These are phyloP conservation scores for Alternaria infectoria DNA, from an alignment of 2,329 filamentous ascomycete species.

Conservation along the genomic window DNA sequence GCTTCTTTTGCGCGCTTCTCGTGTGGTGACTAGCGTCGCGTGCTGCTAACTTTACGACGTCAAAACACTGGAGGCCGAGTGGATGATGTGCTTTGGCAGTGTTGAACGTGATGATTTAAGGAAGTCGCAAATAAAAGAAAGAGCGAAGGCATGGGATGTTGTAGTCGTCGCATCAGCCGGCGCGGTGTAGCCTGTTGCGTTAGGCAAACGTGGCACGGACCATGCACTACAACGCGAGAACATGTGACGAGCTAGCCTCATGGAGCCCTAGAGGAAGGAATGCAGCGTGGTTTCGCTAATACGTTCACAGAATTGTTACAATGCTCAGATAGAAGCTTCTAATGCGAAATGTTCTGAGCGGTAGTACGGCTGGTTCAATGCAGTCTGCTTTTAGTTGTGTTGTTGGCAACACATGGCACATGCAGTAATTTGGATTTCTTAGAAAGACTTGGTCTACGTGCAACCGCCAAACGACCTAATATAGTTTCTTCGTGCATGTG, in stretches of 20 bases:
- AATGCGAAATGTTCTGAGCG: too few species aligned
- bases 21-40: neutral
- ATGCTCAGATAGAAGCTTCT: neutral
- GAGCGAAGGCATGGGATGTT: neutral
- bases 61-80: neutral
- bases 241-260: slow-evolving; percentile 1
- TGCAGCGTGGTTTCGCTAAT: neutral
- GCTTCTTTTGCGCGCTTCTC: neutral
- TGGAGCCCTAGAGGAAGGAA: neutral
- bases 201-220: slow-evolving; percentile 12
- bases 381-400: too few species aligned
- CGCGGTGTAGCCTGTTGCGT: slow-evolving; percentile 6
- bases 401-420: too few species aligned
- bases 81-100: neutral
- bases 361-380: too few species aligned
- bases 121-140: neutral
- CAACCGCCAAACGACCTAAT: too few species aligned
- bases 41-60: neutral
- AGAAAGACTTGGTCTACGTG: too few species aligned
- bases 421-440: too few species aligned
- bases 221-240: neutral
- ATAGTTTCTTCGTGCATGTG: too few species aligned
- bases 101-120: neutral
- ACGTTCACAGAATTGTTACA: too few species aligned
- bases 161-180: neutral